phyloP scores from a whole-genome alignment of 805 yeast species.

The Zygosaccharomyces bisporus region DNA sequence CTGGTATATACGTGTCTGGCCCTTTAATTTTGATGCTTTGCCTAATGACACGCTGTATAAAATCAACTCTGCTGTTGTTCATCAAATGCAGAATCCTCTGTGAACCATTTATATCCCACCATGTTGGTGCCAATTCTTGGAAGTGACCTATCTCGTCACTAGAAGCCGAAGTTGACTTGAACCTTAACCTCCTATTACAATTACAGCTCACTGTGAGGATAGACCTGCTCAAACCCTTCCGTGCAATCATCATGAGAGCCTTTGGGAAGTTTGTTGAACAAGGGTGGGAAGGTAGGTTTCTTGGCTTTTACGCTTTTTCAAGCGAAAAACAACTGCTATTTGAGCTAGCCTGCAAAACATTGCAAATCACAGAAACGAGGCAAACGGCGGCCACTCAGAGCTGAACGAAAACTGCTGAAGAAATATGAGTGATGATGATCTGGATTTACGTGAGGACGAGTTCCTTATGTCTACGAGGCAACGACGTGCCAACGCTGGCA shows the following conservation, averaged over 20 bases:
- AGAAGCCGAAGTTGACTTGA: slow-evolving; percentile 20
- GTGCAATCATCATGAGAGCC: background rate
- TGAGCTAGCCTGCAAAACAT: too few relatives aligned
- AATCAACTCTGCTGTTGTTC: slow-evolving; percentile 88
- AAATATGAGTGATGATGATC: slow-evolving; percentile 14
- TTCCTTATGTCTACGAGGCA: slow-evolving; percentile 70
- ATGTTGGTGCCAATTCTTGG: slow-evolving; percentile 79
- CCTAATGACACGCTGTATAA: slow-evolving; percentile 60
- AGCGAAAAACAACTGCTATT: background rate
- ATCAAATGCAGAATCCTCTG: slow-evolving; percentile 91
- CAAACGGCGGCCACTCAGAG: too few relatives aligned
- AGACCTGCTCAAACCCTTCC: background rate
- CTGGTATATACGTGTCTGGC: slow-evolving; percentile 64
- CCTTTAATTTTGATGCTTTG: slow-evolving; percentile 25
- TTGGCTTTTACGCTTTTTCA: background rate
- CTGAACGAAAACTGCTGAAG: too few relatives aligned
- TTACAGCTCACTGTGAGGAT: background rate
- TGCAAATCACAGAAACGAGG: too few relatives aligned
- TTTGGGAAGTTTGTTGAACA: background rate
- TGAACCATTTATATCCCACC: slow-evolving; percentile 97
- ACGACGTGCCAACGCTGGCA: slow-evolving; percentile 87
- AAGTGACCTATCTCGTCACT: slow-evolving; percentile 75
- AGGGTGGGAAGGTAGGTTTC: too few relatives aligned
- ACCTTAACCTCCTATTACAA: slow-evolving; percentile 4
- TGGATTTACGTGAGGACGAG: slow-evolving; percentile 37